These are phyloP conservation scores for Podaxis sp. DNA, from an alignment of 768 basidiomycete species.

Conservation along the genomic window DNA sequence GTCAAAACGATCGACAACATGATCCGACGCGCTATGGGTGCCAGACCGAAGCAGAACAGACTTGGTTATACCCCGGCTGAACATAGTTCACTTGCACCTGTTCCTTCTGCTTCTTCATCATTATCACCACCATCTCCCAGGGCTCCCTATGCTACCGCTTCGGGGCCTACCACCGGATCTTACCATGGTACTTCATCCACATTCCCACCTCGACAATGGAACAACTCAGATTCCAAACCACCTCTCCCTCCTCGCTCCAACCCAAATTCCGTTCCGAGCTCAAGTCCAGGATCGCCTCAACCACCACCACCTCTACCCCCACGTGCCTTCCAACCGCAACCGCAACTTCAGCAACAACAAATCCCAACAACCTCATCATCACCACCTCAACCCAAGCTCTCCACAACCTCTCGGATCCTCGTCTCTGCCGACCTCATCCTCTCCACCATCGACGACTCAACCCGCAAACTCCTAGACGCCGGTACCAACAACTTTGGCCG, in stretches of 20 bases:
- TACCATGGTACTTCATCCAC: neutral
- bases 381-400: slow-evolving; percentile 38
- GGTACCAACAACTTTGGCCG: slow-evolving; percentile 47
- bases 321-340: neutral
- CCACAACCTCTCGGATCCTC: slow-evolving; percentile 48
- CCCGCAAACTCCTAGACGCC: slow-evolving; percentile 49
- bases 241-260: slow-evolving; percentile 11
- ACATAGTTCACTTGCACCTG: slow-evolving; percentile 9
- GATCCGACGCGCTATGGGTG: slow-evolving; percentile 57
- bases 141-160: slow-evolving; percentile 10
- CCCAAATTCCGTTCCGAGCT: neutral
- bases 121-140: slow-evolving; percentile 17
- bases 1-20: slow-evolving; percentile 58
- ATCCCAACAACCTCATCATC: slow-evolving; percentile 27
- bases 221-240: slow-evolving; percentile 2
- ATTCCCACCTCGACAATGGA: neutral
- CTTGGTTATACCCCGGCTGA: slow-evolving; percentile 19
- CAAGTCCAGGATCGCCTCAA: slow-evolving; percentile 1
- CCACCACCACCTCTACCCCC: slow-evolving; percentile 9
- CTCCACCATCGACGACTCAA: slow-evolving; percentile 61
- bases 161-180: slow-evolving; percentile 16
- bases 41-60: slow-evolving; percentile 34
- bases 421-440: slow-evolving; percentile 68
- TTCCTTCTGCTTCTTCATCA: slow-evolving; percentile 20
- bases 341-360: neutral